Percentiles rank a stretch among this genome's conserved stretches.
Conservation (phyloP, 2,329 filamentous ascomycete genomes). For the Talaromyces rugulosus region DNA sequence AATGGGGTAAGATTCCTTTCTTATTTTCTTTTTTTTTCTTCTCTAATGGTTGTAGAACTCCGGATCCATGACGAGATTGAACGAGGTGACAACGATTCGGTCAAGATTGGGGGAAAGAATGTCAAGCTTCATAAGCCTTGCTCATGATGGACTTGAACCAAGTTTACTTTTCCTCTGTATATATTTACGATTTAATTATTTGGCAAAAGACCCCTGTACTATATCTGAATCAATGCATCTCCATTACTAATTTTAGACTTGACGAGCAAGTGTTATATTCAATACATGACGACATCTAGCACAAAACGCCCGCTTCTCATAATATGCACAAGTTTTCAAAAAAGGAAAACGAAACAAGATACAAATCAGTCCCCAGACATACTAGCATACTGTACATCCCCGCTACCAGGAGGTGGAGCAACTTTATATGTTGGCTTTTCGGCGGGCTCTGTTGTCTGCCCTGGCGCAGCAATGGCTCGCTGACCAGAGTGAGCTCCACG, state of each 20-base stretch:
- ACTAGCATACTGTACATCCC: conserved; percentile 79
- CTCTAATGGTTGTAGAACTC: conserved; percentile 54
- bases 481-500: conserved; percentile 35
- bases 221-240: background rate
- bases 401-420: conserved; percentile 73
- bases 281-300: background rate
- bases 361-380: conserved; percentile 67
- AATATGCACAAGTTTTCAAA: conserved; percentile 6
- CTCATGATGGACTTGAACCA: conserved; percentile 19
- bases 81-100: conserved; percentile 85
- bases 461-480: conserved; percentile 33
- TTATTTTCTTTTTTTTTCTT: no score
- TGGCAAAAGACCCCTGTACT: background rate
- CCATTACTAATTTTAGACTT: background rate
- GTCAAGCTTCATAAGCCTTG: conserved; percentile 42
- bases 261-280: background rate
- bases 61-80: conserved; percentile 90
- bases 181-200: conserved; percentile 1
- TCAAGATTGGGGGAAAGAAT: conserved; percentile 57
- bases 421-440: conserved; percentile 46
- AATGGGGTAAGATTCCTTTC: conserved; percentile 28
- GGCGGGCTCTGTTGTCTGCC: conserved; percentile 40
- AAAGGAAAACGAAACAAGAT: background rate
- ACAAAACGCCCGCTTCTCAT: conserved; percentile 8
- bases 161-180: conserved; percentile 19